These are phyloP conservation scores for Prunus padus DNA, from an alignment of 306 rosid species.

Conservation along the genomic window DNA sequence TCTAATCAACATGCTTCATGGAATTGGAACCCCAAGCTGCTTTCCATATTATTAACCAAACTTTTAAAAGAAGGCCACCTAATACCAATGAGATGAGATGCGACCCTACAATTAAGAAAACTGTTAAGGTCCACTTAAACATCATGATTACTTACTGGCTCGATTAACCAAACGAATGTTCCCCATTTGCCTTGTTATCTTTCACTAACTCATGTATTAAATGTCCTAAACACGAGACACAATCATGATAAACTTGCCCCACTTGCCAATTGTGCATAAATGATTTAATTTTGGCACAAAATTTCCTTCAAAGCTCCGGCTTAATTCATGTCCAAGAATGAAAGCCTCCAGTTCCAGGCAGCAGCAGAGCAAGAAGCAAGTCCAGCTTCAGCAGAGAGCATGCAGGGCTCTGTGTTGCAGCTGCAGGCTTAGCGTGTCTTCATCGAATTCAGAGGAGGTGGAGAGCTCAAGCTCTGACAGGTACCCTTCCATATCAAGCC, in stretches of 20 bases:
- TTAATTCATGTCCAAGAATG: conserved; percentile 38
- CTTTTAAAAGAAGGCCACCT: conserved; percentile 40
- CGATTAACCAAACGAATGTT: conserved; percentile 48
- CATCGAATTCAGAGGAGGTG: conserved; percentile 71
- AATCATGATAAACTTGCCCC: conserved; percentile 56
- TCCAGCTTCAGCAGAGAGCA: conserved; percentile 47
- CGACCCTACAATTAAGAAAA: conserved; percentile 36
- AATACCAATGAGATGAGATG: not conserved
- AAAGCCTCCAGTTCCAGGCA: conserved; percentile 49
- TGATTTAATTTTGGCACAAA: conserved; percentile 35
- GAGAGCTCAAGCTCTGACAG: conserved; percentile 63
- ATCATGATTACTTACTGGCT: conserved; percentile 49
- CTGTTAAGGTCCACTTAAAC: conserved; percentile 42
- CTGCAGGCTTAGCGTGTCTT: conserved; percentile 79
- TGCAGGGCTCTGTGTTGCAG: conserved; percentile 74
- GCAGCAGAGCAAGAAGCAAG: conserved; percentile 35
- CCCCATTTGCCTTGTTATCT: conserved; percentile 43
- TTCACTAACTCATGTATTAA: conserved; percentile 25
- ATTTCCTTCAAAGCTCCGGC: conserved; percentile 41
- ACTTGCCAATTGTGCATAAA: conserved; percentile 62
- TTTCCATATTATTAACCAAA: conserved; percentile 23
- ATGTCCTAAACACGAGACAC: conserved; percentile 46
- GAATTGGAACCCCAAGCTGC: not conserved
- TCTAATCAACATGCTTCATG: no score
- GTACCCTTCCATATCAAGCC: conserved; percentile 70